Conservation (phyloP, 1,284 basidiomycete genomes). For the Heimioporus retisporus region DNA sequence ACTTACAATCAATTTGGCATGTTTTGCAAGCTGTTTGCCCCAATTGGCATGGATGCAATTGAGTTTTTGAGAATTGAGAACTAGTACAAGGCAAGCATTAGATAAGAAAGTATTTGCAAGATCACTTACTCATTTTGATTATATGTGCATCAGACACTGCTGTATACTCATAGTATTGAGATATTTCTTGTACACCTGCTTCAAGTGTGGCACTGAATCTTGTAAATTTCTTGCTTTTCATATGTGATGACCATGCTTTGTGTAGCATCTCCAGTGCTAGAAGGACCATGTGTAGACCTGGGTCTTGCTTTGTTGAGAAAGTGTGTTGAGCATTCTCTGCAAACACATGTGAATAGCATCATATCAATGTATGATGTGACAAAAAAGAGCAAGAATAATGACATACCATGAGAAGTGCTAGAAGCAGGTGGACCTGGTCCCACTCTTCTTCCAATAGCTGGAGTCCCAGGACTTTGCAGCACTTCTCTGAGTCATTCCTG, state of each 20-base stretch:
- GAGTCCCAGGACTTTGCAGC: conserved; percentile 10
- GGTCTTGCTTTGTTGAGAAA: conserved; percentile 17
- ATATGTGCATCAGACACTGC: conserved; percentile 18
- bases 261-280: no score
- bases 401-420: no score
- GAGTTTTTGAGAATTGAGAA: conserved; percentile 23
- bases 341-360: conserved; percentile 15
- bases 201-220: conserved; percentile 29
- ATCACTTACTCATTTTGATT: conserved; percentile 35
- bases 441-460: conserved; percentile 17
- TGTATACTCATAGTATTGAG: conserved; percentile 29
- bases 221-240: conserved; percentile 10
- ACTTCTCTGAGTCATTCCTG: no score
- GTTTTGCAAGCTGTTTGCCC: conserved; percentile 19
- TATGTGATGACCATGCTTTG: no score
- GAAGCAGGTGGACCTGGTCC: conserved; percentile 6
- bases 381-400: conserved; percentile 6
- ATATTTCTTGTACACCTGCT: conserved; percentile 36
- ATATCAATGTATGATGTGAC: conserved; percentile 7
- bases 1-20: conserved; percentile 21
- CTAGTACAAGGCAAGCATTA: conserved; percentile 1
- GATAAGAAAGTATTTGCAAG: conserved; percentile 34
- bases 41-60: conserved; percentile 29
- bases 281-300: no score
- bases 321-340: conserved; percentile 25